Base-by-base conservation (phyloP, 2,329 filamentous ascomycete genomes). In the Nemania sp. region DNA sequence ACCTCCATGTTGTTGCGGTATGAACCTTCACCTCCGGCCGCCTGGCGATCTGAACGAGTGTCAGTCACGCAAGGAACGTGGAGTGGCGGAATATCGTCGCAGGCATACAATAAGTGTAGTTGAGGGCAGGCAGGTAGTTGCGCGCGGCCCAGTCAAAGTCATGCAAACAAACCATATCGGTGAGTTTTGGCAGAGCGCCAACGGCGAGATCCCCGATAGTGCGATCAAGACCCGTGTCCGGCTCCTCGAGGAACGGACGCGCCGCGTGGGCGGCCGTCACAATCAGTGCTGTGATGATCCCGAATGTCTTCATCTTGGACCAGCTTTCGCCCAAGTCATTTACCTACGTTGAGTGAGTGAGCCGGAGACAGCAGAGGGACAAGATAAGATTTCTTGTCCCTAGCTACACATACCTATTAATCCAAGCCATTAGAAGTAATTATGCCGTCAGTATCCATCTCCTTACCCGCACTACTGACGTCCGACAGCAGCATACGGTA, bases 1-100 rank as follows among this genome's bases (percentile, higher is more conserved):
- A 79, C 76, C 71, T 85, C 82, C 13, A 84, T 75, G 72, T 85
- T 84, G 72, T 83, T 83, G 54, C 81, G 77, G 72, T 83, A 83
- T 1, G 76, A 78, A 77, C 78, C 84, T 73, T 84, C 82, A 64
- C 82, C 82, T 7, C 77, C 81, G 12, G 81, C 81, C 18, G 80
- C 82, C 64, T 80, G 82, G 59, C 80, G 79, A 74, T 84, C 50
- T 53, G 17, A 29, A 35, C 39, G 29, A 21, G 17, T 45, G 40
- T 45, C n/a, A 12, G 39, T 21, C 17, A 35, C n/a, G n/a, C 15
- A 45, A 17, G 21, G 34, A 39, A 45, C n/a, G 25, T 3, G 12
- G 39, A 34, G 39, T 20, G 37, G n/a, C 3, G 25, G 10, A 11
- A 45, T 11, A n/a, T 45, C 25, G 11, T 35, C 21, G 39, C 25